A percentile compares a stretch with the other conserved stretches of the same genome.
phyloP scores from a whole-genome alignment of 306 rosid species.

The Bauhinia variegata region DNA sequence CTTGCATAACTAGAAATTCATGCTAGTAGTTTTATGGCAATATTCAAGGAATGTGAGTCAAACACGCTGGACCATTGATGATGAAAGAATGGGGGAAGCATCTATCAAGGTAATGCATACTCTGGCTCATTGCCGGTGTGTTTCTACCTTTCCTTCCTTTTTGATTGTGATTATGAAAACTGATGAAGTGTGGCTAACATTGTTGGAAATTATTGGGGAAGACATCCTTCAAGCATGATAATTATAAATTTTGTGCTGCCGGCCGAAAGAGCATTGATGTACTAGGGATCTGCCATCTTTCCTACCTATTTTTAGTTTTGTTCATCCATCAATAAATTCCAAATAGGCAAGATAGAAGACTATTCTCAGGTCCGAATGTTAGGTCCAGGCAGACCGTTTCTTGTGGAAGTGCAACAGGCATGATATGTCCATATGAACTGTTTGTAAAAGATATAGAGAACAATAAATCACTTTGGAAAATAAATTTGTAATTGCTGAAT shows the following conservation, averaged over 20 bases:
- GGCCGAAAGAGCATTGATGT: conserved; percentile 98
- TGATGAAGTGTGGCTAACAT: conserved; percentile 29
- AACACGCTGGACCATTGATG: conserved; percentile 89
- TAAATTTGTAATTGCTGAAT: conserved; percentile 66
- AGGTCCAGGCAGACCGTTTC: conserved; percentile 94
- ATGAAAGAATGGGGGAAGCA: conserved; percentile 97
- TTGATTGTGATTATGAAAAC: conserved; percentile 30
- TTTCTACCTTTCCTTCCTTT: conserved; percentile 28
- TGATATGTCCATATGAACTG: conserved; percentile 56
- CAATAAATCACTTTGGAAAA: conserved; percentile 62
- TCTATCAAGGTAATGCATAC: conserved; percentile 76
- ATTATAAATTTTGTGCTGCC: conserved; percentile 89
- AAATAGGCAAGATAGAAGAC: too few species aligned
- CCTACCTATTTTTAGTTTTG: too few species aligned
- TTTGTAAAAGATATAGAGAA: conserved; percentile 56
- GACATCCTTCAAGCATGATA: conserved; percentile 72
- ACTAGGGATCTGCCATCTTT: conserved; percentile 33
- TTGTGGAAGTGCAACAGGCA: conserved; percentile 82
- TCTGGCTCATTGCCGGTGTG: conserved; percentile 17
- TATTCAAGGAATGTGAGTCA: conserved; percentile 97
- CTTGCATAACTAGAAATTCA: conserved; percentile 33
- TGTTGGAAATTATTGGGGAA: conserved; percentile 80
- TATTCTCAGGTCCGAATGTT: conserved; percentile 82
- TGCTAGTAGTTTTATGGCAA: conserved; percentile 51
- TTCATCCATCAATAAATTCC: too few species aligned